Evolutionary conservation across 2,329 filamentous ascomycete species (phyloP), one percentile per base, ranked within the genome.

Genomic region (Xylaria sp.): DNA sequence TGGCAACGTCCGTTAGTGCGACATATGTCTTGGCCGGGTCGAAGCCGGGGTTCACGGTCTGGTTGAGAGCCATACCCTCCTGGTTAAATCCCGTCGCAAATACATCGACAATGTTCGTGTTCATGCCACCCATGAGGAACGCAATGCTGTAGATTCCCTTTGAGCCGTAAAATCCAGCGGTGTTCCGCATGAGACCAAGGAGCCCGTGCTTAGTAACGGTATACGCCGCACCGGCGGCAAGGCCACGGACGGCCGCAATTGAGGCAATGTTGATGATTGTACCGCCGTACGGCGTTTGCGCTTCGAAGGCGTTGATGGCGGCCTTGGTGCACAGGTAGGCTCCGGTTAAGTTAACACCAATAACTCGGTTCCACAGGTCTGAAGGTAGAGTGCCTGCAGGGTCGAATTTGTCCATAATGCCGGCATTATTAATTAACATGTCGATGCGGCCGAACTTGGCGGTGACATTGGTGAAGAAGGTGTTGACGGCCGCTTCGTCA

Each of bases 381-480:
- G 80, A 79, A 23, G 84, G 80, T 60, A 84, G 76, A 8, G 81
- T 80, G 18, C 84, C 87, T 0, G 84, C 84, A 0, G 86, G 83
- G 51, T 86, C 83, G 71, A 89, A 87, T 32, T 78, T 79, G 73
- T 90, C 88, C 80, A 87, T 85, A 65, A 89, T 81, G 25, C 84
- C 88, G 10, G 87, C 87, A 69, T 86, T 87, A 78, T 88, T 88
- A 73, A 89, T 77, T 5, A 90, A 79, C n/a, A 88, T 79, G 76
- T 90, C 87, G 21, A 88, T 76, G n/a, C 80, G 79, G 32, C 81
- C 82, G 69, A 85, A 86, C 23, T 67, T 71, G 35, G 65, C 32
- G 1, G 63, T 55, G 35, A 57, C 70, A 23, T 68, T 70, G 35
- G 69, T 71, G 50, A 81, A 70, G 42, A 81, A 75, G 8, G 60